Evolutionary conservation across 148 eudicot genomes (phyloP), one percentile per base, ranked within the genome.

Genomic region (Rhododendron williamsianum): DNA sequence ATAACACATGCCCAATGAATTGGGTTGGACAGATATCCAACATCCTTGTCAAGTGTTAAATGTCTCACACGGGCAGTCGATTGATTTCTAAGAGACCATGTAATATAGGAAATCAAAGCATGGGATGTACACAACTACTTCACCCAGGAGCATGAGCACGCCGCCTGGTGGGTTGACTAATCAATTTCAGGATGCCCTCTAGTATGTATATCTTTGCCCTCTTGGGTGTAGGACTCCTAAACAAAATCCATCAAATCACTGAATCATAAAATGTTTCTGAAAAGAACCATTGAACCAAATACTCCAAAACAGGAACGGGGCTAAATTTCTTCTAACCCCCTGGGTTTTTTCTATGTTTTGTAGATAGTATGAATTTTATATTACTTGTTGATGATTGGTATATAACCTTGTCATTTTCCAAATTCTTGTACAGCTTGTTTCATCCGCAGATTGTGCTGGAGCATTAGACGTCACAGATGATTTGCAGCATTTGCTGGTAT

Each of bases 391-490:
- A 78, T 69, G 82, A 35, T 35, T 33, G 51, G 23, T 48, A 9
- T 63, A 67, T 76, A 76, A 58, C 84, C 81, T 83, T 56, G 81
- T 48, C 60, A 43, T 71, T 30, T 82, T 84, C 30, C 63, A 87
- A 72, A 52, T 43, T 45, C 36, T 79, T 81, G 46, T 86, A 60
- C 95, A 96, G 99, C 99, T 97, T 85, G 95, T 97, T 83, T 88
- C 95, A 81, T 94, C 99, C 72, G 94, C 93, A 87, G 99, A 97
- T 90, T 97, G 96, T 93, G 96, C 97, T 89, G 99, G 99, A 89
- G 98, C 99, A 78, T 93, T 97, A 90, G 99, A 97, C 83, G 89
- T 97, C 82, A 94, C 91, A 78, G 98, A 95, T 90, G 99, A 95
- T 91, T 92, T 97, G 94, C 94, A 91, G 89, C 93, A 93, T 87